Conservation (phyloP, 805 yeast species). For the Lipomyces starkeyi region DNA sequence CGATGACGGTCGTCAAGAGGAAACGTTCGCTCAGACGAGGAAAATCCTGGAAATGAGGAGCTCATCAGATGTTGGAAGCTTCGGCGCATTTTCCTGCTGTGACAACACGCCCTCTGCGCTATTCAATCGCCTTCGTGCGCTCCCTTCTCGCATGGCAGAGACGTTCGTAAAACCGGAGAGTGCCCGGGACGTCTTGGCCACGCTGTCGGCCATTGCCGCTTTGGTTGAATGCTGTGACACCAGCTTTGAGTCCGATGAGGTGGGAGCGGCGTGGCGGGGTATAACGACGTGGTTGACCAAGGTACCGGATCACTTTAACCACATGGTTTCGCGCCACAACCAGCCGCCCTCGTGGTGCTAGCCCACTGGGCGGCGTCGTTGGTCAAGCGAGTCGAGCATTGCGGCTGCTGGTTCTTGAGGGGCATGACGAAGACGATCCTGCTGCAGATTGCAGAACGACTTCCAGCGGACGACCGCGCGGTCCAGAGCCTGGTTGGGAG, state of each 20-base stretch:
- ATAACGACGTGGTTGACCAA: conserved; percentile 1
- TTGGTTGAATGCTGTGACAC: background rate
- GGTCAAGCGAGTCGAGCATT: background rate
- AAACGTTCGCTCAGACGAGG: conserved; percentile 1
- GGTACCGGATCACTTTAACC: background rate
- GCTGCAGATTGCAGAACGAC: background rate
- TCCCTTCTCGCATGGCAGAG: background rate
- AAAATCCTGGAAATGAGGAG: background rate
- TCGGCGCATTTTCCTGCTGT: conserved; percentile 1
- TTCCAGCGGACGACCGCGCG: background rate
- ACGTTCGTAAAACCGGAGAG: background rate
- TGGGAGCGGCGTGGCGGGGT: background rate
- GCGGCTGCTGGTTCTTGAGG: conserved; percentile 1
- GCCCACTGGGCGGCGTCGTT: background rate
- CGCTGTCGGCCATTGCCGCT: conserved; percentile 1
- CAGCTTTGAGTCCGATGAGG: background rate
- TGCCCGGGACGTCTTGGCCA: conserved; percentile 1
- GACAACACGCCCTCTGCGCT: background rate
- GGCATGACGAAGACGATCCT: background rate
- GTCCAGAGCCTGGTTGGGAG: background rate
- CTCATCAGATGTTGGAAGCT: background rate
- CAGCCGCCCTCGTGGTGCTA: conserved; percentile 3
- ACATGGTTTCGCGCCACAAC: background rate
- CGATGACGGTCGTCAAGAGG: background rate
- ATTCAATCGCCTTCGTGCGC: background rate